phyloP scores from a whole-genome alignment of 2,329 filamentous ascomycete genomes.

The Alternaria sp. region DNA sequence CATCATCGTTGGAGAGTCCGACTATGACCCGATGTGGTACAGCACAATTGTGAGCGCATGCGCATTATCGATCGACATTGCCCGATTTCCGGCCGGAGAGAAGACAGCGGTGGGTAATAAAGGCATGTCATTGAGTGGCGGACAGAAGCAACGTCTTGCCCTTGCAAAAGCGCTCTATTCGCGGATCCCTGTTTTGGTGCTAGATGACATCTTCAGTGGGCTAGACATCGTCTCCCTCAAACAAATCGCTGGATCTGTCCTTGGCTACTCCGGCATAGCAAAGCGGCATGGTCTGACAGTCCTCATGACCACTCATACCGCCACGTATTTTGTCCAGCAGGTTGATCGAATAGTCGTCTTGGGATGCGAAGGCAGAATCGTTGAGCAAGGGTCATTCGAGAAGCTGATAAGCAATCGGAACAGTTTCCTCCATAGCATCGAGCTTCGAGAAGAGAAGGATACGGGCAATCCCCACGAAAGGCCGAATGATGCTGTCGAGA shows the following conservation, averaged over 20 bases:
- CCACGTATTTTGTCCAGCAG: not conserved
- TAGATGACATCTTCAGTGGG: not conserved
- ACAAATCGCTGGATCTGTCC: not conserved
- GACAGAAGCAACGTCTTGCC: not conserved
- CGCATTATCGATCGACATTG: not conserved
- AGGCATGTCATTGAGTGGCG: not conserved
- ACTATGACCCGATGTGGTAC: not conserved
- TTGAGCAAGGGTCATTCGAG: not conserved
- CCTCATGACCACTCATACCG: not conserved
- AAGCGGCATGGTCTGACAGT: not conserved
- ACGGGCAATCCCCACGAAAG: accelerated
- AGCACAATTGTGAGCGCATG: not conserved
- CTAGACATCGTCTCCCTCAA: not conserved
- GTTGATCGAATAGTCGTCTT: not conserved
- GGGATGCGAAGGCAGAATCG: not conserved
- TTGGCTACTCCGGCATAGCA: not conserved
- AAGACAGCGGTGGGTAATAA: not conserved
- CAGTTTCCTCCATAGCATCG: not conserved
- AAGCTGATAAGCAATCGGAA: not conserved
- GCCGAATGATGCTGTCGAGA: not conserved
- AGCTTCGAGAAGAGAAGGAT: not conserved
- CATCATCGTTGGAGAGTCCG: not conserved
- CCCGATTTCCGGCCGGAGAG: not conserved
- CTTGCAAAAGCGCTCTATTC: not conserved
- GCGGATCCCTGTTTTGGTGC: not conserved